Evolutionary conservation across 805 yeast species (phyloP), one percentile per base, ranked within the genome.

Genomic region (Suhomyces pyralidae): DNA sequence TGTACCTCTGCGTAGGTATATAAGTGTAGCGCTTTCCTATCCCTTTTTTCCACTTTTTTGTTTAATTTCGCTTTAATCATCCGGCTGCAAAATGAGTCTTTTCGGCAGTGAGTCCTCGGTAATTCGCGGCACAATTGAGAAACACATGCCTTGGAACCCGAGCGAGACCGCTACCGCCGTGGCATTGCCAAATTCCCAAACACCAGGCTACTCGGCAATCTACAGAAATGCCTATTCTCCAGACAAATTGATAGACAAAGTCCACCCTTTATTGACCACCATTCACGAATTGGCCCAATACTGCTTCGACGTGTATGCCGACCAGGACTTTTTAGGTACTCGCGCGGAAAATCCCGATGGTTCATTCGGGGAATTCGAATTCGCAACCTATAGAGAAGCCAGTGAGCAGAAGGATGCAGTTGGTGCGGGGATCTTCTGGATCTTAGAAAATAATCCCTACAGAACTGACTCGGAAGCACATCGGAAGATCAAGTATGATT

Each of bases 341-440:
- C 40, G 40, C 40, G 19, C 7, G 19, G 3, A 34, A 15, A 34
- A n/a, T n/a, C 17, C 40, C 19, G 67, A 67, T 43, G 72, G 70
- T 2, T 57, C 68, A 2, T 63, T 59, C 55, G 74, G 76, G 1
- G 55, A 57, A 3, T 74, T 71, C 53, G 63, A 53, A 10, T 67
- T 63, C 50, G 61, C 64, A 49, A 53, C 65, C 1, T 77, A 64
- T 48, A 52, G 55, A 15, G 65, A 69, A 36, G 69, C 74, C 14
- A 63, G 70, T 30, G 49, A 54, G 14, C 60, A 71, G 50, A 68
- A 67, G 50, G 60, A 64, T 48, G 50, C 60, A 32, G 57, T 77
- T 30, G 79, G 79, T 5, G 63, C 79, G 1, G 81, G 81, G 6
- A 57, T 77, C 40, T 53, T 76, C 22, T 66, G 62, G 48, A 56